A percentile compares a stretch with the other conserved stretches of the same genome.
Conservation (phyloP, 1,139 yeast genomes). For the Arxiozyma heterogenica region DNA sequence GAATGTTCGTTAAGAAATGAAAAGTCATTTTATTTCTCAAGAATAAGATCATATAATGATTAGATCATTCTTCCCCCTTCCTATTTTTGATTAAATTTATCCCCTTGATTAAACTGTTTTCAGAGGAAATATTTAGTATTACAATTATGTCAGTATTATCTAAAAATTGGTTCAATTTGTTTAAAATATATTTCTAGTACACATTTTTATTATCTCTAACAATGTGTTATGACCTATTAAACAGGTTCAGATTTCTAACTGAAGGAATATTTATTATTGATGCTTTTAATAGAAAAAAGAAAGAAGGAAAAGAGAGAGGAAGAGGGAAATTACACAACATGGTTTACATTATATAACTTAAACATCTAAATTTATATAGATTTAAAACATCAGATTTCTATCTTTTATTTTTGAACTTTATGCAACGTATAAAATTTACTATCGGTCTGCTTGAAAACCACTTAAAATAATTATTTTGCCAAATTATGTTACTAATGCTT, state of each 20-base stretch:
- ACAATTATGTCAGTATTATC: not conserved
- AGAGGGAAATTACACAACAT: too few species aligned
- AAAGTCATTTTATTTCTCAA: slow-evolving; percentile 63
- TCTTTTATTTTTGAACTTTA: not conserved
- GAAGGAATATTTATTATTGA: too few species aligned
- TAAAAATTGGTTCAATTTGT: not conserved
- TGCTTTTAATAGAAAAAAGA: too few species aligned
- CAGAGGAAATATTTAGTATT: not conserved
- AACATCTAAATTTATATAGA: not conserved
- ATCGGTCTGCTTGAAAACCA: not conserved
- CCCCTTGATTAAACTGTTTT: too few species aligned
- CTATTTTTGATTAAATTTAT: too few species aligned
- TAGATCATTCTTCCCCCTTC: not conserved
- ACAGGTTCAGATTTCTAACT: too few species aligned
- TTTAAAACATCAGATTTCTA: too few species aligned
- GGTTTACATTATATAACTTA: too few species aligned
- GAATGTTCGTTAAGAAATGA: slow-evolving; percentile 58
- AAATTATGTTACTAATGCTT: not conserved
- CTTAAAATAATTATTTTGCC: not conserved
- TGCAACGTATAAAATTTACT: not conserved
- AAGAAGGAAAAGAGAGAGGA: too few species aligned
- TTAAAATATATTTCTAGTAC: too few species aligned
- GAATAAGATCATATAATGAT: slow-evolving; percentile 35
- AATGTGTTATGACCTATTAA: not conserved
- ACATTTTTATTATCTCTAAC: not conserved